Evolutionary conservation across 2,329 filamentous ascomycete species (phyloP).

Genomic region (Aspergillus glaucus): DNA sequence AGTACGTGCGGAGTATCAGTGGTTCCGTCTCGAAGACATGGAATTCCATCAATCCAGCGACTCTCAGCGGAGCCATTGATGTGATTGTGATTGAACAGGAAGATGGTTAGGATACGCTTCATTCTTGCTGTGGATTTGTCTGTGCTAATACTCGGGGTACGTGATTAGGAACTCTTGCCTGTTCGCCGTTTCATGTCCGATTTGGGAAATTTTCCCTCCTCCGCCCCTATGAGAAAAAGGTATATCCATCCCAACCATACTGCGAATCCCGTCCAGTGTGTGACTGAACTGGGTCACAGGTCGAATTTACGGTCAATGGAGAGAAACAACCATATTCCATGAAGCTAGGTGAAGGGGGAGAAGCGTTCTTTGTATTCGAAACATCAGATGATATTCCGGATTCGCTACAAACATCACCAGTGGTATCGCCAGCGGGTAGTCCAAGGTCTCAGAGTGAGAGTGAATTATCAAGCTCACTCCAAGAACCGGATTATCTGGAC

Average conservation of each 20-base stretch:
- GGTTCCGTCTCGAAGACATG: slow-evolving; percentile 96
- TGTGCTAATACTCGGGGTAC: background rate
- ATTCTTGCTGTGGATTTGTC: background rate
- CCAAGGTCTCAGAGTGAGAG: slow-evolving; percentile 47
- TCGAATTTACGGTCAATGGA: slow-evolving; percentile 94
- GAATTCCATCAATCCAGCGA: slow-evolving; percentile 99
- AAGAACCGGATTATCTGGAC: slow-evolving; percentile 48
- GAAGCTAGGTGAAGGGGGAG: slow-evolving; percentile 95
- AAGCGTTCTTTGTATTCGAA: slow-evolving; percentile 98
- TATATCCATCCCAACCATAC: slow-evolving; percentile 13
- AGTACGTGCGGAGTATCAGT: slow-evolving; percentile 94
- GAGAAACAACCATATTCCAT: slow-evolving; percentile 89
- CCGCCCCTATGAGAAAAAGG: slow-evolving; percentile 93
- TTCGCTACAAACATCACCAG: slow-evolving; percentile 85
- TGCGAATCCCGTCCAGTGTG: background rate
- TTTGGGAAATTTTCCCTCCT: slow-evolving; percentile 98
- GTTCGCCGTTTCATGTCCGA: slow-evolving; percentile 96
- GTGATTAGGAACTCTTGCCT: slow-evolving; percentile 59
- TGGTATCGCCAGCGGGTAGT: slow-evolving; percentile 83
- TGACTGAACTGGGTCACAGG: slow-evolving; percentile 38
- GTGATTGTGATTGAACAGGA: slow-evolving; percentile 97
- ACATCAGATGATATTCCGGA: slow-evolving; percentile 88
- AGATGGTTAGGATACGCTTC: slow-evolving; percentile 56
- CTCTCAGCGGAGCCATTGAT: slow-evolving; percentile 94
- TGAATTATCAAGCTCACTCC: slow-evolving; percentile 30